phyloP scores from a whole-genome alignment of 108 stramenopile species.

The Cylindrotheca fusiformis region DNA sequence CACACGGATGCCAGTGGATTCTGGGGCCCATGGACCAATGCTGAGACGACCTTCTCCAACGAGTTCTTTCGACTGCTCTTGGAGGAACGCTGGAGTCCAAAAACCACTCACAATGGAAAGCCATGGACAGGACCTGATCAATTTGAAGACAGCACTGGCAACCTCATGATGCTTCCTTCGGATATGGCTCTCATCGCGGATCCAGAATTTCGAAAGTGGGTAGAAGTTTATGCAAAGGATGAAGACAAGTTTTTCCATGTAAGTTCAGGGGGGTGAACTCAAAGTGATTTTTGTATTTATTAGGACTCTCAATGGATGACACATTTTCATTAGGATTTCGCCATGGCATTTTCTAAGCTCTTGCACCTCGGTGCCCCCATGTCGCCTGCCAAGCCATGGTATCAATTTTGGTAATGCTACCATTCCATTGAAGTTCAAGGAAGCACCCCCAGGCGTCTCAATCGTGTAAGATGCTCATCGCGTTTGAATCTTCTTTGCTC shows the following conservation, averaged over 20 bases:
- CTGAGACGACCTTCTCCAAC: constrained; percentile 94
- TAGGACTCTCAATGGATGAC: no score
- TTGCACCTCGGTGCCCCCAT: constrained; percentile 79
- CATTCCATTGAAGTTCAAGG: no score
- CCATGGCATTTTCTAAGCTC: constrained; percentile 78
- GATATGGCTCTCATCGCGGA: constrained; percentile 91
- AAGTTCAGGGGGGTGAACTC: not conserved
- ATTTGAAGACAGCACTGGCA: constrained; percentile 80
- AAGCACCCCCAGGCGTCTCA: no score
- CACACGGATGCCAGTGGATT: constrained; percentile 90
- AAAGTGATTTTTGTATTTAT: no score
- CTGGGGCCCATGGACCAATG: constrained; percentile 93
- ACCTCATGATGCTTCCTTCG: constrained; percentile 63
- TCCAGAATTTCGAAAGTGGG: constrained; percentile 74
- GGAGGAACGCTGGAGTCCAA: constrained; percentile 79
- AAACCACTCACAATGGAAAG: constrained; percentile 89
- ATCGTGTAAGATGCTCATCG: no score
- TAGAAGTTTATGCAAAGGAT: constrained; percentile 91
- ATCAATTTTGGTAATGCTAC: constrained; percentile 60
- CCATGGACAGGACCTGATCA: constrained; percentile 89
- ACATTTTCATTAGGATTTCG: constrained; percentile 80
- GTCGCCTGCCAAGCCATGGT: constrained; percentile 69
- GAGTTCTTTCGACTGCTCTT: constrained; percentile 95
- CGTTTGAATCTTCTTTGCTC: no score
- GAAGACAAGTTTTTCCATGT: constrained; percentile 83